These are phyloP conservation scores for Eucalyptus sp. DNA, from an alignment of 345 rosid species.

Conservation along the genomic window DNA sequence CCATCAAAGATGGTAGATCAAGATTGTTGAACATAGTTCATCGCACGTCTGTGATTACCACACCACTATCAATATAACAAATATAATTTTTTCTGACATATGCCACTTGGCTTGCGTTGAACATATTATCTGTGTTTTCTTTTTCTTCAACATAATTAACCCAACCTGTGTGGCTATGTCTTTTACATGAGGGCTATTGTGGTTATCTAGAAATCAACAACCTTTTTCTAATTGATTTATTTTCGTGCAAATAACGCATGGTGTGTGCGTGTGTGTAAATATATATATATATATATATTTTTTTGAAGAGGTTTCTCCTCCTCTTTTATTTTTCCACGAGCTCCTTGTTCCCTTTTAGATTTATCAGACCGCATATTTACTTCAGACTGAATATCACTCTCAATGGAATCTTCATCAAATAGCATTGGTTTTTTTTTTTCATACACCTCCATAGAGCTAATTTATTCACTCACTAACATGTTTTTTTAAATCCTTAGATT, in stretches of 20 bases:
- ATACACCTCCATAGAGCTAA: neutral
- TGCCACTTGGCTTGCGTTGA: neutral
- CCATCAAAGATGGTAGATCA: too few species aligned
- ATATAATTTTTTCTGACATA: too few species aligned
- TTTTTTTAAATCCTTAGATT: neutral
- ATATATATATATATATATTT: too few species aligned
- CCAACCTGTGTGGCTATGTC: neutral
- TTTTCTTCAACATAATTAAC: neutral
- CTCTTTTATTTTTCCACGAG: neutral
- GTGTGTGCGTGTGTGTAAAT: too few species aligned
- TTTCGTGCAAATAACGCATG: too few species aligned
- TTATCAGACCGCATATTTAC: neutral
- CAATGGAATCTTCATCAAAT: neutral
- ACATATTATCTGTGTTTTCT: neutral
- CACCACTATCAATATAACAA: too few species aligned
- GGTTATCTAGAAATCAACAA: neutral
- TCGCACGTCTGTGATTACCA: too few species aligned
- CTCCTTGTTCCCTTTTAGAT: neutral
- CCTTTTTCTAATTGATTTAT: neutral
- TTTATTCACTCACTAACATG: neutral
- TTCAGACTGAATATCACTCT: neutral
- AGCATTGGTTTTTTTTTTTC: neutral
- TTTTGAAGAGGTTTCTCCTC: neutral
- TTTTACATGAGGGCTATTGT: neutral
- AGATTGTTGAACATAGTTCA: too few species aligned